These are phyloP conservation scores for Cystofilobasidium bisporidii DNA, from an alignment of 768 basidiomycete genomes.

Conservation along the genomic window DNA sequence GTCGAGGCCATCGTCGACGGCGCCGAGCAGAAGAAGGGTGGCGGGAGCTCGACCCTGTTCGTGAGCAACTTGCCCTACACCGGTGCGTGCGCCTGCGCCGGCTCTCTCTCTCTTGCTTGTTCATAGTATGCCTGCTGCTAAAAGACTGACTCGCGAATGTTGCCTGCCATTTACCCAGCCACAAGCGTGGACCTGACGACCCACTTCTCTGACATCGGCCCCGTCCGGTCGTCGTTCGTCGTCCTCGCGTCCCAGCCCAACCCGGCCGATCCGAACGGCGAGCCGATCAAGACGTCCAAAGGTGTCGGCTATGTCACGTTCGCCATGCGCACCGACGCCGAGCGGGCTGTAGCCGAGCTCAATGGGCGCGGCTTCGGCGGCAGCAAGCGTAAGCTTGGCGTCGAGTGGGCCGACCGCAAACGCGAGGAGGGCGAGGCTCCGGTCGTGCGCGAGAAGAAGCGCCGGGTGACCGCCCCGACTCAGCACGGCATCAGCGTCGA, in stretches of 20 bases:
- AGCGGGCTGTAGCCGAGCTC: slow-evolving; percentile 57
- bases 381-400: slow-evolving; percentile 54
- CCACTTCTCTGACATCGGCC: slow-evolving; percentile 89
- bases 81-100: slow-evolving; percentile 8
- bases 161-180: no score
- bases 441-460: slow-evolving; percentile 1
- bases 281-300: slow-evolving; percentile 51
- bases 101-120: neutral
- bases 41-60: slow-evolving; percentile 61
- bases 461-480: neutral
- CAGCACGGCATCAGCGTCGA: neutral
- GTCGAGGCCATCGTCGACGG: slow-evolving; percentile 5
- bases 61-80: slow-evolving; percentile 86
- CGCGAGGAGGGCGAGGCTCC: slow-evolving; percentile 50
- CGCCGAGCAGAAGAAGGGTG: slow-evolving; percentile 26
- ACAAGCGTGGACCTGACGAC: slow-evolving; percentile 86
- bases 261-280: slow-evolving; percentile 30
- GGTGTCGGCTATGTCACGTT: slow-evolving; percentile 96
- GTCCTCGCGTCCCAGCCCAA: slow-evolving; percentile 51
- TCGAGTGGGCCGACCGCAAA: slow-evolving; percentile 60
- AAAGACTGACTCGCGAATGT: no score
- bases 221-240: slow-evolving; percentile 85
- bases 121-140: no score
- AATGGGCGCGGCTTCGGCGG: slow-evolving; percentile 56
- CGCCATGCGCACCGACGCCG: slow-evolving; percentile 77